Conservation (phyloP, 78 protist genomes). For the Emiliania huxleyi region DNA sequence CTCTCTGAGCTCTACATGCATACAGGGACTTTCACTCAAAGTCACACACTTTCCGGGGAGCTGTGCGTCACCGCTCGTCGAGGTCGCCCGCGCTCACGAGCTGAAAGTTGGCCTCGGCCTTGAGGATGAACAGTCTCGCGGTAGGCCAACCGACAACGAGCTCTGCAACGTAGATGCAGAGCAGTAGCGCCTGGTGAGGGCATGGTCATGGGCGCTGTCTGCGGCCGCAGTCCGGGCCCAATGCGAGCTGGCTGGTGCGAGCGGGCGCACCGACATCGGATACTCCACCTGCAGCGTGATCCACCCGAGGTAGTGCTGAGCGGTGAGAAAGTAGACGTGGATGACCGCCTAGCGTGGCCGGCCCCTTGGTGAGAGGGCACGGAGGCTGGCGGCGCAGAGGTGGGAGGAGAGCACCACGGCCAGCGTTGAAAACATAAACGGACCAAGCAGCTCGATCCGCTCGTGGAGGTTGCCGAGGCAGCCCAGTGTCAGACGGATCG, state of each 20-base stretch:
- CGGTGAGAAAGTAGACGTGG: neutral
- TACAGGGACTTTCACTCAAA: too few species aligned
- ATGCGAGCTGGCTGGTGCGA: too few species aligned
- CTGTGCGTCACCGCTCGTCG: too few species aligned
- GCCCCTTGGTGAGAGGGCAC: too few species aligned
- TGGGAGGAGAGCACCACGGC: neutral
- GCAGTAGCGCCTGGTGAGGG: too few species aligned
- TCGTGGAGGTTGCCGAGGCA: neutral
- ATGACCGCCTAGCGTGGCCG: too few species aligned
- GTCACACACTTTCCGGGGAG: too few species aligned
- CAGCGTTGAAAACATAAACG: neutral
- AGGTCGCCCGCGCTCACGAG: too few species aligned
- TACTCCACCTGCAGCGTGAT: neutral
- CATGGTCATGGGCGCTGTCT: too few species aligned
- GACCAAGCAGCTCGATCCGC: neutral
- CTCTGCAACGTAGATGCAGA: neutral
- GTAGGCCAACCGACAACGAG: neutral
- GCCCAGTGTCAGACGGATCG: neutral
- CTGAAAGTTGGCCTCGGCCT: neutral
- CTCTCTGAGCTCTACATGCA: too few species aligned
- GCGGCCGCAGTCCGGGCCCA: too few species aligned
- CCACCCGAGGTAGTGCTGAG: neutral
- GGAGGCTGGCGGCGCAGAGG: too few species aligned
- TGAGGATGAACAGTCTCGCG: neutral
- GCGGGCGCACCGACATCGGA: neutral